Evolutionary conservation across 331 rosid species (phyloP).

Genomic region (Cydonia oblonga): DNA sequence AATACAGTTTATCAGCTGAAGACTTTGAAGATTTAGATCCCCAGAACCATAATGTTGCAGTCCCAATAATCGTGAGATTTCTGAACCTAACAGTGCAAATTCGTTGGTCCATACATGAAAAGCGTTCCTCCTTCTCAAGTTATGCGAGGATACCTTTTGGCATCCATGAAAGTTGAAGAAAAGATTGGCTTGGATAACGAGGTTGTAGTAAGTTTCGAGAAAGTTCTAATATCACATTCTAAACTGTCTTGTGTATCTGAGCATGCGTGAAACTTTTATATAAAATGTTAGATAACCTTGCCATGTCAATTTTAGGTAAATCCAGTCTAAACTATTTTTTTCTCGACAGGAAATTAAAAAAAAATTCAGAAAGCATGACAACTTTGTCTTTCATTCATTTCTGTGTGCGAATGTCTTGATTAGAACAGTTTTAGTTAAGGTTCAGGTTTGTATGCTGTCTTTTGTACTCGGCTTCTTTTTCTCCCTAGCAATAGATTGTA

Average conservation of each 20-base stretch:
- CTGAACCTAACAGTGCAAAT: not conserved
- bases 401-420: not conserved
- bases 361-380: too few species aligned
- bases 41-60: not conserved
- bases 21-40: not conserved
- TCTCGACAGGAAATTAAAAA: not conserved
- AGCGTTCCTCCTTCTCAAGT: not conserved
- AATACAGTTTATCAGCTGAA: not conserved
- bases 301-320: not conserved
- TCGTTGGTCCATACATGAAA: not conserved
- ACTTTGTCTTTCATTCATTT: too few species aligned
- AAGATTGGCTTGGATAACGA: not conserved
- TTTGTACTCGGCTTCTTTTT: not conserved
- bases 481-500: not conserved
- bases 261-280: not conserved
- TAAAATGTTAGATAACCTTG: not conserved
- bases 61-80: not conserved
- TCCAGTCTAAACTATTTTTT: not conserved
- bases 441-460: not conserved
- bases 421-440: not conserved
- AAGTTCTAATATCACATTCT: not conserved
- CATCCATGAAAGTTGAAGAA: not conserved
- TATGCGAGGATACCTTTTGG: slow-evolving; percentile 16
- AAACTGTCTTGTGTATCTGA: not conserved
- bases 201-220: not conserved